These are phyloP conservation scores for Hypoxylon lenormandii DNA, from an alignment of 495 filamentous ascomycete species.

Conservation along the genomic window DNA sequence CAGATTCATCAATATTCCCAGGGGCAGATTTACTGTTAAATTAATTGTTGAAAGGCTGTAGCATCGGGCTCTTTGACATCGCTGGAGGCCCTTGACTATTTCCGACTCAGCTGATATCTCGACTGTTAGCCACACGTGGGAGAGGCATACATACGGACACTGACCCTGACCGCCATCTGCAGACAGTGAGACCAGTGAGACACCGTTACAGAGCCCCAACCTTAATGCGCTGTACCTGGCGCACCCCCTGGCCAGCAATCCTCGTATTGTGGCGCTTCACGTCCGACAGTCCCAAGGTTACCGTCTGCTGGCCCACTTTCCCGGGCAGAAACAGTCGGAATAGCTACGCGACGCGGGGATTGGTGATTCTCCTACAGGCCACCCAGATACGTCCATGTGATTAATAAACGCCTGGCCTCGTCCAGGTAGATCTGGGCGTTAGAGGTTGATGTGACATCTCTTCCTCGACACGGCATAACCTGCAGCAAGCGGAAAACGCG, in stretches of 20 bases:
- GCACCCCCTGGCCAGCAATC: constrained; percentile 17
- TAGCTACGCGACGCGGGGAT: constrained; percentile 24
- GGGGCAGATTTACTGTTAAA: constrained; percentile 2
- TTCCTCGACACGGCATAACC: constrained; percentile 24
- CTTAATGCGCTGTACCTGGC: constrained; percentile 32
- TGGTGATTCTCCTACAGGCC: constrained; percentile 9
- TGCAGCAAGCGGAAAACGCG: constrained; percentile 5
- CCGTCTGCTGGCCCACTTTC: constrained; percentile 5
- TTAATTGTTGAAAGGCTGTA: constrained; percentile 1
- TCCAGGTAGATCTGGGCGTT: neutral
- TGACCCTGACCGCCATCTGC: constrained; percentile 26
- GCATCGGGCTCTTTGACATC: constrained; percentile 10
- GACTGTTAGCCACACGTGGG: constrained; percentile 22
- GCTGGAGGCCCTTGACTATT: neutral
- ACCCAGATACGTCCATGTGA: constrained; percentile 18
- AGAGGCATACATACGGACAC: neutral
- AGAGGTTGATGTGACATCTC: constrained; percentile 17
- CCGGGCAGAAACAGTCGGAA: constrained; percentile 4
- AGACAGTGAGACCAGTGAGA: no score
- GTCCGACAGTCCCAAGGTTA: constrained; percentile 13
- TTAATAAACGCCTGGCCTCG: constrained; percentile 37
- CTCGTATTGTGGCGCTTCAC: constrained; percentile 34
- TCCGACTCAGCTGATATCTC: constrained; percentile 24
- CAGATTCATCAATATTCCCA: constrained; percentile 4
- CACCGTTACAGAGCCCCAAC: constrained; percentile 37